A percentile compares a stretch with the other conserved stretches of the same genome.
Conservation (phyloP, 1,139 yeast species). For the Hyphopichia burtonii region DNA sequence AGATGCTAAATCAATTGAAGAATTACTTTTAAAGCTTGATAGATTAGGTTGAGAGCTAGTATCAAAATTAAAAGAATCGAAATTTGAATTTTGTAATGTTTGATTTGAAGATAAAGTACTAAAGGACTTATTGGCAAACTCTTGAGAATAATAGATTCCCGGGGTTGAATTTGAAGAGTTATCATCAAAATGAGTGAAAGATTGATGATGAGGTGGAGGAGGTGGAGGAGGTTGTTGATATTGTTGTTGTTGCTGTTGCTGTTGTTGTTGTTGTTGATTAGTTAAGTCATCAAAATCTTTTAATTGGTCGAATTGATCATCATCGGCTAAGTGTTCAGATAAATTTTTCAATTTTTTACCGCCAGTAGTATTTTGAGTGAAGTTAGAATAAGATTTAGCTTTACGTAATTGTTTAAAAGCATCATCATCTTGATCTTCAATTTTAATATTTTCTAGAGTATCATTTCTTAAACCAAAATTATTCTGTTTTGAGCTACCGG, state of each 20-base stretch:
- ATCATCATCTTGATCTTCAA: conserved; percentile 46
- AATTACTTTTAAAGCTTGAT: conserved; percentile 1
- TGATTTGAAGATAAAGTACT: not conserved
- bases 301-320: not conserved
- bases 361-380: too few relatives aligned
- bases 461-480: conserved; percentile 13
- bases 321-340: not conserved
- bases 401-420: conserved; percentile 43
- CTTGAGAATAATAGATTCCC: conserved; percentile 8
- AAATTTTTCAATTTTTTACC: not conserved
- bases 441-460: conserved; percentile 32
- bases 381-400: conserved; percentile 29
- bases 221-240: not conserved
- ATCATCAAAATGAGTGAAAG: not conserved
- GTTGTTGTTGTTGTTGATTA: too few relatives aligned
- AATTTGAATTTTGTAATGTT: not conserved
- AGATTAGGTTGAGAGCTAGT: too few relatives aligned
- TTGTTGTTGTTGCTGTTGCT: too few relatives aligned
- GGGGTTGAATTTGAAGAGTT: conserved; percentile 17
- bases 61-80: not conserved
- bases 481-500: conserved; percentile 4
- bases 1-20: conserved; percentile 27
- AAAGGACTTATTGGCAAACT: conserved; percentile 5
- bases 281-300: not conserved
- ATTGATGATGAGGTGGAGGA: too few relatives aligned